A percentile compares a stretch with the other conserved stretches of the same genome.
These are phyloP conservation scores for Curvularia eragrostidis DNA, from an alignment of 2,329 filamentous ascomycete species.

Conservation along the genomic window DNA sequence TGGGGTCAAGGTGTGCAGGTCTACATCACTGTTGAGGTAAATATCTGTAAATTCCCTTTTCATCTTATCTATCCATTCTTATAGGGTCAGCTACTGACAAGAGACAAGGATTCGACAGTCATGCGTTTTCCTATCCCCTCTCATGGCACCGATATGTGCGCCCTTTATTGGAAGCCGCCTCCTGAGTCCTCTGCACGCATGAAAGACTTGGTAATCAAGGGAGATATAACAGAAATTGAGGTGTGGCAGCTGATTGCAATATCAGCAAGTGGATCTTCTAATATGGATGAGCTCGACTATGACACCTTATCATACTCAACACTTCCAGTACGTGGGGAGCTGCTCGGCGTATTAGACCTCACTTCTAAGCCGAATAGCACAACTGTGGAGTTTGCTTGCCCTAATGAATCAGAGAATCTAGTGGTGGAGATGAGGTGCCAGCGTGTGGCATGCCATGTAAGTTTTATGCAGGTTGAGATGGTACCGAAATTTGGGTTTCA, in stretches of 20 bases:
- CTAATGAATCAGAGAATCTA: not conserved
- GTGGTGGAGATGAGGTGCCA: not conserved
- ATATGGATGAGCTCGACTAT: not conserved
- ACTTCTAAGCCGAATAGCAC: not conserved
- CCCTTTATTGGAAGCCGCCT: not conserved
- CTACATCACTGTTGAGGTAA: not conserved
- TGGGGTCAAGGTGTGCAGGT: not conserved
- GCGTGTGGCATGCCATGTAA: not conserved
- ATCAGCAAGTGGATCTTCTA: not conserved
- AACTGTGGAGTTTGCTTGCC: not conserved
- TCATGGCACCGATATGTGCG: not conserved
- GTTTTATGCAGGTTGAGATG: conserved; percentile 19
- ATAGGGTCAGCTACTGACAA: not conserved
- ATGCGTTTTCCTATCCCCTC: not conserved
- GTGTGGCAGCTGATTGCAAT: not conserved
- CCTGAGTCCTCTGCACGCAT: not conserved
- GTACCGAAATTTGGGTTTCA: conserved; percentile 11
- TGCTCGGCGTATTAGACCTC: not conserved
- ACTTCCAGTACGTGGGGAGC: not conserved
- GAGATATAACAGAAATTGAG: not conserved
- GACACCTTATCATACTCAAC: not conserved
- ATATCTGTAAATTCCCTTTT: not conserved
- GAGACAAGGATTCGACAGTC: not conserved
- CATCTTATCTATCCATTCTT: not conserved
- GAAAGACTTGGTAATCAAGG: not conserved